These are phyloP conservation scores for Acarospora socialis DNA, from an alignment of 2,329 filamentous ascomycete species.

Conservation along the genomic window DNA sequence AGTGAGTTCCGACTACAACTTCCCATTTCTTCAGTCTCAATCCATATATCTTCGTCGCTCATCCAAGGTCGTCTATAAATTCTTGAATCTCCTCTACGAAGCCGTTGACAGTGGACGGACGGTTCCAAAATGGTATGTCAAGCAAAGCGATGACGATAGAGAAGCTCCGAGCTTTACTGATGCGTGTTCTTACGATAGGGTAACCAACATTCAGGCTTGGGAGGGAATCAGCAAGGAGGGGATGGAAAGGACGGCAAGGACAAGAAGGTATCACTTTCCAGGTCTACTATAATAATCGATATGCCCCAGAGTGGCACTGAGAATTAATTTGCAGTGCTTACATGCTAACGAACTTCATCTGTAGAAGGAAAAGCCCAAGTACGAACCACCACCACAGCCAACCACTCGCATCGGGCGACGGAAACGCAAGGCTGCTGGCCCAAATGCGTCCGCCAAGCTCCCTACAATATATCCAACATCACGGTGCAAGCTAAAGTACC, in stretches of 20 bases:
- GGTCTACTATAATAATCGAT: background rate
- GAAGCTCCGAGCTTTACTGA: no score
- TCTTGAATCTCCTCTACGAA: no score
- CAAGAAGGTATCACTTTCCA: constrained; percentile 58
- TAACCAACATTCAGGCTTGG: constrained; percentile 65
- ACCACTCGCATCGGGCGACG: constrained; percentile 94
- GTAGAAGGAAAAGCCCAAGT: constrained; percentile 99
- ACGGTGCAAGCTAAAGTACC: constrained; percentile 89
- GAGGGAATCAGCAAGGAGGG: constrained; percentile 50
- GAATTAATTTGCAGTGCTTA: constrained; percentile 7
- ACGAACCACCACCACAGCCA: constrained; percentile 92
- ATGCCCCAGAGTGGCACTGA: constrained; percentile 8
- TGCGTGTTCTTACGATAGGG: no score
- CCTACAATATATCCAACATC: constrained; percentile 89
- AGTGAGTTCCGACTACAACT: no score
- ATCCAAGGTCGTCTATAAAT: no score
- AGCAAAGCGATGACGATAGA: no score
- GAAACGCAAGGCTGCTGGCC: constrained; percentile 93
- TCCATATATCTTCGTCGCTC: no score
- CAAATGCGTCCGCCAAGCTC: constrained; percentile 88
- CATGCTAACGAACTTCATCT: constrained; percentile 7
- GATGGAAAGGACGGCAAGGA: constrained; percentile 77
- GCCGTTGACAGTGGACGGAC: no score
- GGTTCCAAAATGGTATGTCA: no score
- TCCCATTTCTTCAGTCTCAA: no score